Base-by-base conservation (phyloP, 2,329 filamentous ascomycete species). In the Sarocladium brachiariae region DNA sequence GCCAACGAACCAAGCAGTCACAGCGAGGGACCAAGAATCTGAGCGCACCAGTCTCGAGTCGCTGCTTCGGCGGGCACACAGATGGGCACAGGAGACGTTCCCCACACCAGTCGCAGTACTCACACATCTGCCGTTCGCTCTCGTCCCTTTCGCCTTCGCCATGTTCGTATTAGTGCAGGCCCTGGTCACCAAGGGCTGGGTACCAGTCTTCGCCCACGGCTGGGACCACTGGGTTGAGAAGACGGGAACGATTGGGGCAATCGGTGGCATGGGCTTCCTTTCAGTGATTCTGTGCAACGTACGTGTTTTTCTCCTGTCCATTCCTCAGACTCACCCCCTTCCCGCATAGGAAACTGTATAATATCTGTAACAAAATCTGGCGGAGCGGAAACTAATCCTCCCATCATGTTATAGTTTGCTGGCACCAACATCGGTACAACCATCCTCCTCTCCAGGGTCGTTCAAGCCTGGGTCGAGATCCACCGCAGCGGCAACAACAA, bases 101-200 rank as follows among this genome's bases (percentile, higher is more conserved):
- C 86, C 86, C 0, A 88, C 84, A 0, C 78, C 79, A 2, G 79
- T 80, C 18, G 78, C 81, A 0, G 84, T 89, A 0, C 62, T 84
- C 5, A 66, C 76, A 0, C 83, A 87, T 60, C 70, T 89, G 2
- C 86, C 86, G 0, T 78, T 85, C 50, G 75, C 82, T 0, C 74
- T 89, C 0, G 72, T 89, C 0, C 85, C 86, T 0, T 89, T 89
- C 58, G 81, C 84, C 0, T 81, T 89, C 51, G 73, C 77, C 54
- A 89, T 89, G 85, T 89, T 89, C 54, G 74, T 89, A 9, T 74
- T 89, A 0, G 85, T 89, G 0, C 84, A 89, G 59, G 84, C 77
- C 0, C 66, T 89, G 1, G 84, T 86, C 0, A 87, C 81, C 0
- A 88, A 86, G 55, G 85, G 86, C 10, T 89, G 86, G 86, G 80